Evolutionary conservation across 148 eudicot genomes (phyloP), one percentile per base, ranked within the genome.

Genomic region (Chenopodium suecicum): DNA sequence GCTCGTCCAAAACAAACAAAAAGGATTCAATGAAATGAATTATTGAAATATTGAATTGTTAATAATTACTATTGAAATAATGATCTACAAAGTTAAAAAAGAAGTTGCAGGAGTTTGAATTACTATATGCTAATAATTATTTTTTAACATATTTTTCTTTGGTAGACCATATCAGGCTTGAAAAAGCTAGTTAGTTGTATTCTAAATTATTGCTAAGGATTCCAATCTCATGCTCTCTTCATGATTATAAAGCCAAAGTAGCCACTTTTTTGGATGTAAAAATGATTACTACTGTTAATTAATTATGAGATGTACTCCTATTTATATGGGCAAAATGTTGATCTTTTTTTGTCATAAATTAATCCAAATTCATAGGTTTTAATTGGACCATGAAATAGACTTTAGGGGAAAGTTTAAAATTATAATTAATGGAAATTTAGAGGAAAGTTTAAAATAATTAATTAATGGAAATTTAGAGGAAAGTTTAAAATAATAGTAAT

Each of bases 91-190:
- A 77, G 73, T 70, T 50, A 2, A 81, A 81, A 79, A 77, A 44
- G 32, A 31, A 31, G 9, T 27, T 65, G 9, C n/a, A 71, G 9
- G 65, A 34, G 56, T 34, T 75, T 64, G 70, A 64, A 70, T 79
- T 74, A 74, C 77, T 74, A 74, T 76, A 65, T 48, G 72, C 71
- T 64, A 65, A 50, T 84, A 70, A 77, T 84, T 80, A 81, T 78
- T 81, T 56, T 72, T 70, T 73, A 73, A 48, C 74, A 74, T 58
- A 80, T 29, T 60, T 31, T 71, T 72, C 70, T 80, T 52, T 77
- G 74, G 70, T 76, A 84, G 79, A 84, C 70, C 73, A 77, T 31
- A 62, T 50, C 56, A 84, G 41, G 69, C 62, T 47, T 78, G 41
- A 37, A 76, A 84, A 66, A 77, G 83, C 32, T 23, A 41, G 63